Evolutionary conservation across 23 red algal genomes (phyloP).

Genomic region (Agarophyton chilense): DNA sequence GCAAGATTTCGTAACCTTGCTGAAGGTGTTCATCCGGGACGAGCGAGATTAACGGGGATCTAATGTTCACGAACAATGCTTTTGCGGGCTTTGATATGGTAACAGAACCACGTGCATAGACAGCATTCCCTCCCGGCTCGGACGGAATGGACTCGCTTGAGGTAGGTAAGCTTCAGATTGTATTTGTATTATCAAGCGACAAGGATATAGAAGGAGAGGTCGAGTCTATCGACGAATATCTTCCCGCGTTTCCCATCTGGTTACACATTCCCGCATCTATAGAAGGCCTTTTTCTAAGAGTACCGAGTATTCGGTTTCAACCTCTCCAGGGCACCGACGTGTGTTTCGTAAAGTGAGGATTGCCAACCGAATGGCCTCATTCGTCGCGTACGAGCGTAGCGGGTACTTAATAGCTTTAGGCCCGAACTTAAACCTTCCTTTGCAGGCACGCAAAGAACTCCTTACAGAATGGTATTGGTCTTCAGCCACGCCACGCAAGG

Average conservation of each 20-base stretch:
- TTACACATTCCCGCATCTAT: no score
- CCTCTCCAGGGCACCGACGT: neutral
- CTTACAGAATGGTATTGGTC: neutral
- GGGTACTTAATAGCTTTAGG: neutral
- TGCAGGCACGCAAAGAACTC: neutral
- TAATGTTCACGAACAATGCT: neutral
- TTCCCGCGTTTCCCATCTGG: neutral
- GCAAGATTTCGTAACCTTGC: neutral
- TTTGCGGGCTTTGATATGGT: neutral
- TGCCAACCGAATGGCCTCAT: neutral
- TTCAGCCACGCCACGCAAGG: neutral
- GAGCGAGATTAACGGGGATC: neutral
- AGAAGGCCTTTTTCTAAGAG: no score
- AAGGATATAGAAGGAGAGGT: neutral
- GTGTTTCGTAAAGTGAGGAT: neutral
- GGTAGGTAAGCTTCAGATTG: neutral
- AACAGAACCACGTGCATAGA: neutral
- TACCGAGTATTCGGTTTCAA: neutral
- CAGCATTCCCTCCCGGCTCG: neutral
- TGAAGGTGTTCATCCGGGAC: neutral
- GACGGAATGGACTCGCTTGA: neutral
- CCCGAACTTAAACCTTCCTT: neutral
- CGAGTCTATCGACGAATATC: neutral
- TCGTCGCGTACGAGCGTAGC: neutral
- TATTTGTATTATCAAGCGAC: neutral